Conservation (phyloP, 1,284 basidiomycete species). For the Boletus mariae region DNA sequence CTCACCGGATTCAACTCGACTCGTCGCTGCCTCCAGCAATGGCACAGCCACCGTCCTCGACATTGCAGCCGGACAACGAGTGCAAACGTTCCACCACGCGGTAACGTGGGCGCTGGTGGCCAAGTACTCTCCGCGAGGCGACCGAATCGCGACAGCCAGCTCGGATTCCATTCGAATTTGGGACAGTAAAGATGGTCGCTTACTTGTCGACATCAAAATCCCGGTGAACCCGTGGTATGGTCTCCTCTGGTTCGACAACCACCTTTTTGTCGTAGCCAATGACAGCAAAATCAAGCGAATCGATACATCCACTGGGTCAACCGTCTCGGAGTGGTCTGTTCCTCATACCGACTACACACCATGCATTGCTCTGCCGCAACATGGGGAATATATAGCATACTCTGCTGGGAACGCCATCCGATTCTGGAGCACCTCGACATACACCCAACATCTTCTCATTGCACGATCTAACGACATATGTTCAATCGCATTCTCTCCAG, state of each 20-base stretch:
- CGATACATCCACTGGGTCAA: no score
- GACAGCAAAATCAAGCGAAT: not conserved
- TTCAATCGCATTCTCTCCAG: not conserved
- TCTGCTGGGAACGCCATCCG: not conserved
- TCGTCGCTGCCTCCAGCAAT: not conserved
- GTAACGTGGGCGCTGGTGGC: not conserved
- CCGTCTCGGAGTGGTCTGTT: conserved; percentile 1
- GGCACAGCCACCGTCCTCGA: not conserved
- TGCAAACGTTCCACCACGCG: not conserved
- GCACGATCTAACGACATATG: not conserved
- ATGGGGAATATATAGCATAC: not conserved
- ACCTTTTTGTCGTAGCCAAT: not conserved
- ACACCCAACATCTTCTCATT: not conserved
- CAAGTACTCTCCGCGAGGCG: conserved; percentile 4
- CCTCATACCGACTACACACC: not conserved
- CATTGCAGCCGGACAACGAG: not conserved
- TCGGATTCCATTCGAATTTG: not conserved
- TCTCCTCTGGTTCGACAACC: conserved; percentile 1
- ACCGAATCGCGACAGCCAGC: conserved; percentile 3
- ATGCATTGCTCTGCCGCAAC: not conserved
- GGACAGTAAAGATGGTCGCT: not conserved
- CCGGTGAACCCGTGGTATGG: not conserved
- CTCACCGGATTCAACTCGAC: conserved; percentile 2
- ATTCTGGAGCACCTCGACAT: not conserved
- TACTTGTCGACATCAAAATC: not conserved